Conservation (phyloP, 208 protist species). For the Wallacemonas sp. region DNA sequence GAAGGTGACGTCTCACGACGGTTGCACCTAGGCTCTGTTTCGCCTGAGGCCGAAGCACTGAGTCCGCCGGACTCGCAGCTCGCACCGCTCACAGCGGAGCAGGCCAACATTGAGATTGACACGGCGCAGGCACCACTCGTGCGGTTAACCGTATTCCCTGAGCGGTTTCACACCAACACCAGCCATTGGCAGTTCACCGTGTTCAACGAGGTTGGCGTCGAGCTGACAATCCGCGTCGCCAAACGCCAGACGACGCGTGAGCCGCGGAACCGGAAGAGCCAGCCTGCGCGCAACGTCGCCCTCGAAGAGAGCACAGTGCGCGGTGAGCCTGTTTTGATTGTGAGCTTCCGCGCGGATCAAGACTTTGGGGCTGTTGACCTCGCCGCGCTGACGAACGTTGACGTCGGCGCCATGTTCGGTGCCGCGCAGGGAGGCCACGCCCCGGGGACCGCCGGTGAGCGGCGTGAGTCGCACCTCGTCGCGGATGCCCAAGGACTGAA, state of each 20-base stretch:
- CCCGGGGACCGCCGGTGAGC: neutral
- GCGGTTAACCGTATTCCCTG: neutral
- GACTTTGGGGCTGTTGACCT: slow-evolving; percentile 4
- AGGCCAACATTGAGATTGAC: neutral
- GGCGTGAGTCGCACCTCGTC: slow-evolving; percentile 3
- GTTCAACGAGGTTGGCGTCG: slow-evolving; percentile 13
- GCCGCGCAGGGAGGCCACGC: too few species aligned
- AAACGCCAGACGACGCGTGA: neutral
- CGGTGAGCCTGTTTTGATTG: neutral
- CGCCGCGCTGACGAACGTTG: neutral
- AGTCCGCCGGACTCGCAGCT: neutral
- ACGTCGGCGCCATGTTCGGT: too few species aligned
- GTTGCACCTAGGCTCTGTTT: neutral
- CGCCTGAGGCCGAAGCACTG: neutral
- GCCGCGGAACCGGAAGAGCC: neutral
- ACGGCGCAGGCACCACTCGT: neutral
- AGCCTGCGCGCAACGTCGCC: neutral
- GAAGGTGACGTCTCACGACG: neutral
- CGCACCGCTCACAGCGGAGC: neutral
- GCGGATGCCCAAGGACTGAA: neutral
- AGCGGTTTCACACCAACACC: neutral
- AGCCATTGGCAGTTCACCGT: slow-evolving; percentile 4
- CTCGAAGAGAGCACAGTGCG: neutral
- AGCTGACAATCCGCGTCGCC: neutral
- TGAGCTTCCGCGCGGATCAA: slow-evolving; percentile 3